Base-by-base conservation (phyloP, 2,329 filamentous ascomycete species). In the Zelopaecilomyces penicillatus region DNA sequence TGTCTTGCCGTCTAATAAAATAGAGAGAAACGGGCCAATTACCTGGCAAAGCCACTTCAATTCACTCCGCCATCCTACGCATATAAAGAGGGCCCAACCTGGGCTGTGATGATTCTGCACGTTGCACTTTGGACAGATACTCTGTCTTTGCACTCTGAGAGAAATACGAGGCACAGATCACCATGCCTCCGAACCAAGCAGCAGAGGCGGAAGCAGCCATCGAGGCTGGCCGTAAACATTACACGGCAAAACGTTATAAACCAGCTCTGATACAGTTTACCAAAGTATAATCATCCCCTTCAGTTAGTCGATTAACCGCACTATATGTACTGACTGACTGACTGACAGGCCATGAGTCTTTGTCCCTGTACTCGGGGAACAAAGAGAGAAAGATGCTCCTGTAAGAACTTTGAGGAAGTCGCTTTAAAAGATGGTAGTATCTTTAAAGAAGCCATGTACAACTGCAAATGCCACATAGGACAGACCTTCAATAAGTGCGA, bases 361-460 rank as follows among this genome's bases (percentile, higher is more conserved):
- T 68, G 66, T 29, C 35, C 57, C 2, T 68, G 65, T 48, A 54
- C 51, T 38, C 55, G 59, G 31, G 59, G 59, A n/a, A 51, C 52
- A 35, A 63, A 58, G 39, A 59, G 67, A 6, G 57, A 62, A 19
- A 57, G 64, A 29, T 69, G 66, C 53, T 50, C 48, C 5, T 69
- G 67, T 52, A 69, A 69, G 47, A 53, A 67, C 45, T 69, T 62
- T 36, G 61, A 66, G 37, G 54, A 57, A 27, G 55, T 64, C 8
- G 63, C 58, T 3, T 44, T 42, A 2, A 54, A 61, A 30, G 55
- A 57, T 30, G 61, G 58, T 8, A 65, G 62, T n/a, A 63, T 70
- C 27, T 68, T 68, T 49, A 54, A 64, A 3, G 67, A 69, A 50
- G 66, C 65, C 39, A 67, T 67, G 60, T 62, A 65, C 43, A 62